Conservation (phyloP, 495 filamentous ascomycete genomes). For the Polyplosphaeria fusca region DNA sequence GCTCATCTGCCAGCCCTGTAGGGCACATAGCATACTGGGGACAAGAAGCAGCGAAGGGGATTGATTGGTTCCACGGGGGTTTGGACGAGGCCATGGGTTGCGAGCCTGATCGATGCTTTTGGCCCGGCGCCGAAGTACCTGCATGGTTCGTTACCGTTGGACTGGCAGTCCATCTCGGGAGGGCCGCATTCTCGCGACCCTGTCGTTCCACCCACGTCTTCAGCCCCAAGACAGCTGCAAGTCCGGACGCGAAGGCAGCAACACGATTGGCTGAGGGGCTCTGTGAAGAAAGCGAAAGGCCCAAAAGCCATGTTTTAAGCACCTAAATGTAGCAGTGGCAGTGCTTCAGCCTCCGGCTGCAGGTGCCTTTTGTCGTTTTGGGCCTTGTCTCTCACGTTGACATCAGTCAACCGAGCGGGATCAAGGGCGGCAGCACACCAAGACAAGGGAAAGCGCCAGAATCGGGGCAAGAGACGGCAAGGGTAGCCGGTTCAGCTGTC, state of each 20-base stretch:
- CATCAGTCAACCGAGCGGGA: slow-evolving; percentile 6
- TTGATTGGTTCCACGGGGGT: slow-evolving; percentile 13
- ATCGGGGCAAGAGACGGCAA: background rate
- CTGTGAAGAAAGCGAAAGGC: background rate
- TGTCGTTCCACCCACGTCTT: slow-evolving; percentile 21
- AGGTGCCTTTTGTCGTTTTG: slow-evolving; percentile 12
- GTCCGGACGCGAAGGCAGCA: slow-evolving; percentile 15
- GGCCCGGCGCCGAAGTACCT: slow-evolving; percentile 29
- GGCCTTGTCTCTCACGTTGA: slow-evolving; percentile 1
- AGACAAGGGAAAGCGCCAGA: background rate
- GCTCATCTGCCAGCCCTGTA: slow-evolving; percentile 27
- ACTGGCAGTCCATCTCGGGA: slow-evolving; percentile 30
- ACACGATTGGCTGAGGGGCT: slow-evolving; percentile 15
- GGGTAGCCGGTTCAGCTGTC: slow-evolving; percentile 6
- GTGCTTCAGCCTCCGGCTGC: slow-evolving; percentile 33
- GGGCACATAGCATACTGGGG: slow-evolving; percentile 6
- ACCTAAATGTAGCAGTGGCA: slow-evolving; percentile 26
- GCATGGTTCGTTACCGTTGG: slow-evolving; percentile 33
- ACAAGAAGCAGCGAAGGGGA: background rate
- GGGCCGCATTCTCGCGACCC: slow-evolving; percentile 27
- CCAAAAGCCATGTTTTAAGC: slow-evolving; percentile 13
- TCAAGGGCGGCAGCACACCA: slow-evolving; percentile 8
- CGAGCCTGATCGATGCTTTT: slow-evolving; percentile 8
- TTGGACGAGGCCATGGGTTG: slow-evolving; percentile 10
- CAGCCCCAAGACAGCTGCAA: slow-evolving; percentile 22